Percentiles rank a stretch among this genome's conserved stretches.
Conservation (phyloP, 495 filamentous ascomycete genomes). For the Massariosphaeria phaeospora region DNA sequence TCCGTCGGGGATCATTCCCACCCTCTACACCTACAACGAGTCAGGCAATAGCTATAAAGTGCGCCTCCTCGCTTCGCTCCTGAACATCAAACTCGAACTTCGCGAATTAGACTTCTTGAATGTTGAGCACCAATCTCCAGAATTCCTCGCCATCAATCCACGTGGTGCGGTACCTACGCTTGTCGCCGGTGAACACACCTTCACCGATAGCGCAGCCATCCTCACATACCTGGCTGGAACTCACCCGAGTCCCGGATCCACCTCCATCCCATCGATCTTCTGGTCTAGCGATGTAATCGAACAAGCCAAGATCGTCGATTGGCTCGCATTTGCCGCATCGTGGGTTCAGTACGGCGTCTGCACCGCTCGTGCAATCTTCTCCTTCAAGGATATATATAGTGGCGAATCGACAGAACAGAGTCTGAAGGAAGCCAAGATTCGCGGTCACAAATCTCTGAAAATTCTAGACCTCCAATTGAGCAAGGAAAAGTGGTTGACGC, state of each 20-base stretch:
- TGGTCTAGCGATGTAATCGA: slow-evolving; percentile 1
- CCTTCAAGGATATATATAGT: not conserved
- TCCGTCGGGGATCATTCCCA: not conserved
- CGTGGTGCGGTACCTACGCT: slow-evolving; percentile 8
- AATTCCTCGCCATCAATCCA: slow-evolving; percentile 17
- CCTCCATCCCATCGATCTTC: not conserved
- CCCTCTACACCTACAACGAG: slow-evolving; percentile 2
- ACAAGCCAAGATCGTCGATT: slow-evolving; percentile 8
- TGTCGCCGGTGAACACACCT: slow-evolving; percentile 5
- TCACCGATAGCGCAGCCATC: slow-evolving; percentile 3
- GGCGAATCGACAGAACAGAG: not conserved
- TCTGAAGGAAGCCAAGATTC: not conserved
- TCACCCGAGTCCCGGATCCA: not conserved
- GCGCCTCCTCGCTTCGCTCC: slow-evolving; percentile 15
- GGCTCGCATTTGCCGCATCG: slow-evolving; percentile 1
- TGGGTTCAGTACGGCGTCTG: slow-evolving; percentile 4
- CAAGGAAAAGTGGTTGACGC: not conserved
- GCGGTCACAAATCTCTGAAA: slow-evolving; percentile 1
- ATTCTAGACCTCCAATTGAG: not conserved
- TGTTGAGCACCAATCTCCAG: slow-evolving; percentile 11
- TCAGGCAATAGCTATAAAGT: slow-evolving; percentile 20
- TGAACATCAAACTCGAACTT: slow-evolving; percentile 4
- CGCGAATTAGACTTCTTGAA: slow-evolving; percentile 7
- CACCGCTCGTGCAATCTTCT: not conserved
- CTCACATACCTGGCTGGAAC: not conserved